Evolutionary conservation across 345 rosid species (phyloP).

Genomic region (Dipteronia dyeriana): DNA sequence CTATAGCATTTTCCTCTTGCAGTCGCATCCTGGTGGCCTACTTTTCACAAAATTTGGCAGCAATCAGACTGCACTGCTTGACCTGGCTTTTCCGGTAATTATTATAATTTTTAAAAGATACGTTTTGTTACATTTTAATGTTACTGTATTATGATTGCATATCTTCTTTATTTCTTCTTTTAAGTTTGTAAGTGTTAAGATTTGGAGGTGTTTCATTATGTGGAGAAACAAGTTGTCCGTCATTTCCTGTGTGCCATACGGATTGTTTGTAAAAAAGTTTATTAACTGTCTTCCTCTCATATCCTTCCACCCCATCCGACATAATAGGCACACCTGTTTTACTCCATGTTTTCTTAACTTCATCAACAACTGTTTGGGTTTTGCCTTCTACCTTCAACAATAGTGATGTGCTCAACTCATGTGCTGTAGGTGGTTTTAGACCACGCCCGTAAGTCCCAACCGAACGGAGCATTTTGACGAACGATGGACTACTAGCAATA

Average conservation of each 20-base stretch:
- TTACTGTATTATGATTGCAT: background rate
- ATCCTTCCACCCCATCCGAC: too few relatives aligned
- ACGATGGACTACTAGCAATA: too few relatives aligned
- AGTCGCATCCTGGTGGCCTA: constrained; percentile 90
- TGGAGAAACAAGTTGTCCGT: background rate
- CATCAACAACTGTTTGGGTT: too few relatives aligned
- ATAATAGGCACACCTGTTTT: too few relatives aligned
- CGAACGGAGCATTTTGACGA: too few relatives aligned
- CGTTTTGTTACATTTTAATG: background rate
- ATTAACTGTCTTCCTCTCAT: too few relatives aligned
- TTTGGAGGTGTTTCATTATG: background rate
- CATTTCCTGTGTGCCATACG: background rate
- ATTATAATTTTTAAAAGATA: background rate
- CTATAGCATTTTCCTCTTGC: constrained; percentile 35
- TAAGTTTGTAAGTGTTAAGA: background rate
- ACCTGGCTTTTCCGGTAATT: constrained; percentile 82
- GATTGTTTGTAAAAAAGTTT: too few relatives aligned
- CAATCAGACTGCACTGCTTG: constrained; percentile 87
- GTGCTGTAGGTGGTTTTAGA: too few relatives aligned
- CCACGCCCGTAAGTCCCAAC: too few relatives aligned
- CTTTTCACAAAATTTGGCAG: constrained; percentile 83
- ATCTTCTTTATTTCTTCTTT: constrained; percentile 7
- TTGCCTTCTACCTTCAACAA: too few relatives aligned
- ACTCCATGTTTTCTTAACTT: too few relatives aligned
- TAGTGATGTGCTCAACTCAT: too few relatives aligned